Base-by-base conservation (phyloP, 1,284 basidiomycete species). In the Leccinum insigne region DNA sequence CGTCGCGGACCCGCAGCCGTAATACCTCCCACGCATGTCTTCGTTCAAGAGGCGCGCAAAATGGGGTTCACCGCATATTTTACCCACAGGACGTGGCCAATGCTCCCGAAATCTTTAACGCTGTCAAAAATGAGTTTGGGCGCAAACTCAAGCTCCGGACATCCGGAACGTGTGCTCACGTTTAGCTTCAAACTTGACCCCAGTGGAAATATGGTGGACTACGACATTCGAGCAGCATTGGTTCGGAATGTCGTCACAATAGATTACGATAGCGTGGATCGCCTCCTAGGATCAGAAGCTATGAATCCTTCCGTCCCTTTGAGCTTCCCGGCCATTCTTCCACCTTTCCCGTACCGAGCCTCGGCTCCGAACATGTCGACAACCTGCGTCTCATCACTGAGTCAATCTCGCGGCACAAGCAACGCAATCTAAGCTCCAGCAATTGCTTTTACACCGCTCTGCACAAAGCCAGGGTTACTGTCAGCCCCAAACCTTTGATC, bases 1-100 rank as follows among this genome's bases (percentile, higher is more conserved):
- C 75, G 85, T 99, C 63, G 97, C 98, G 8, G 97, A 99, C 76
- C 96, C 97, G 0, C 95, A 0, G 82, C 91, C 2, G 74, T 90
- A 65, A 80, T 99, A n/a, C 87, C 88, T 16, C 90, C 89, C 0
- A 83, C 82, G 1, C 89, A 95, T 74, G 69, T 79, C 2, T 73
- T 94, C 1, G 82, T 89, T 1, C 77, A 82, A 38, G 73, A 79
- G 4, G 94, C 95, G 0, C 79, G 83, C 10, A 76, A 79, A 47
- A 79, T 81, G 63, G 79, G 79, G 1, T 77, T 83, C 59, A 85
- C 89, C 0, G 73, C 80, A 1, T 97, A 95, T 77, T 83, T 93
- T 59, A 79, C 85, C 0, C 86, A 94, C 65, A 81, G 83, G 14
- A 85, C 88, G 1, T 83, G 80, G 68, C 86, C 92, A 0, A 88